Base-by-base conservation (phyloP, 768 basidiomycete genomes). In the Glaciozyma antarctica region DNA sequence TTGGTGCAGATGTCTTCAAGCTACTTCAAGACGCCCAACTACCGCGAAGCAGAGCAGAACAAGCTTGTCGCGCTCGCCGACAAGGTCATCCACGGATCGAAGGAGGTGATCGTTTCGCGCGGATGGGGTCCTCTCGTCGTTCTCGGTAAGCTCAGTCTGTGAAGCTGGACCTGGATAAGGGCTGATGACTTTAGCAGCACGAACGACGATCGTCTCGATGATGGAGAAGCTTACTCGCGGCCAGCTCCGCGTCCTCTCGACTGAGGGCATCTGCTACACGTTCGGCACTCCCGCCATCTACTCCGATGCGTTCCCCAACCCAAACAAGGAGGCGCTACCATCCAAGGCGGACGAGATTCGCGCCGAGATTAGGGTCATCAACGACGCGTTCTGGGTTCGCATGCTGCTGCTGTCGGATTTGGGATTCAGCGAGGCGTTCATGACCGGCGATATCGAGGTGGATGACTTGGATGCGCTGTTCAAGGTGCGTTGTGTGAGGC, bases 371-470 rank as follows among this genome's bases (percentile, higher is more conserved):
- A 80, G 79, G 67, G 78, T 87, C 63, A 72, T 79, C 21, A 84
- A 82, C 73, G 80, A 82, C 58, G 82, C 82, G 75, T 87, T 87
- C 72, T 87, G 85, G 85, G 76, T 83, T 60, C 83, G 85, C 49
- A 79, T 86, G 62, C 76, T 87, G 65, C 76, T 85, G 12, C 83
- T 84, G 79, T 80, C 83, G 28, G 86, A 87, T 73, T 77, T 88
- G 52, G 87, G 86, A 5, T 87, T 88, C 70, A 80, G 84, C 7
- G 87, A 88, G 75, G 83, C 85, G 0, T 88, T 84, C 76, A 88
- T 89, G 87, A 84, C 83, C 62, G 86, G 86, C 10, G 86, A 88
- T 53, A 83, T 86, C 38, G 82, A 85, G 68, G 84, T 84, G 60
- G 81, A 83, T 62, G 81, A 86, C 70, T 79, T 89, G n/a, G 80